Evolutionary conservation across 2,329 filamentous ascomycete species (phyloP).

Genomic region (Biscogniauxia mediterranea): DNA sequence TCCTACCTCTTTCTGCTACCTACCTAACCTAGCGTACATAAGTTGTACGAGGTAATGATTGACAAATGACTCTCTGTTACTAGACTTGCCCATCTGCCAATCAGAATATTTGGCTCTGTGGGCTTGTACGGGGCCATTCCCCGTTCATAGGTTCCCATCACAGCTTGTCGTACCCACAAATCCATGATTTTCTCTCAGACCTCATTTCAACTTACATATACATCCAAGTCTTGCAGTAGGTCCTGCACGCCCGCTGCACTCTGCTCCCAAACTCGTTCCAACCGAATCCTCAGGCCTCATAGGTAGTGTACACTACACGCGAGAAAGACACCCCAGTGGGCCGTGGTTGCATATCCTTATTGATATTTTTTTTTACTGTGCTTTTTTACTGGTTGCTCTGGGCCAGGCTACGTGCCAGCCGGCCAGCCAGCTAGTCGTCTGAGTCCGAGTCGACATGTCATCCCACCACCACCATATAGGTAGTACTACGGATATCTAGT

Average conservation of each 20-base stretch:
- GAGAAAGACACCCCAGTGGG: background rate
- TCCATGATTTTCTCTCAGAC: constrained; percentile 17
- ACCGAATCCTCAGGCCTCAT: constrained; percentile 3
- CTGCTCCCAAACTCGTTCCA: constrained; percentile 18
- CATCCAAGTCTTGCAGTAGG: constrained; percentile 25
- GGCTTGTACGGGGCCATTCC: constrained; percentile 10
- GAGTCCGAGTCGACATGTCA: background rate
- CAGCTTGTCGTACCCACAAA: constrained; percentile 14
- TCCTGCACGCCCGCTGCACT: constrained; percentile 26
- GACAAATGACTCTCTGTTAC: background rate
- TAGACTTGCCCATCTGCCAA: background rate
- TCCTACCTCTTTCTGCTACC: no score
- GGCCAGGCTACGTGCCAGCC: no score
- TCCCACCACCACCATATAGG: background rate
- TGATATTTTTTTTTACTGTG: background rate
- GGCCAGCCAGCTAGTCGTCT: no score
- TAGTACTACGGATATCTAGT: no score
- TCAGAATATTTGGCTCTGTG: background rate
- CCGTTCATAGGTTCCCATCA: constrained; percentile 6
- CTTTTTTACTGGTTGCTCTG: background rate
- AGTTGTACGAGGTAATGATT: background rate
- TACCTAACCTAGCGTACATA: no score
- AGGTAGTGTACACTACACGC: constrained; percentile 3
- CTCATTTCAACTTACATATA: constrained; percentile 32
- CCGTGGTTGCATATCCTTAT: background rate